These are phyloP conservation scores for Clitopilus hobsonii DNA, from an alignment of 768 basidiomycete genomes.

Conservation along the genomic window DNA sequence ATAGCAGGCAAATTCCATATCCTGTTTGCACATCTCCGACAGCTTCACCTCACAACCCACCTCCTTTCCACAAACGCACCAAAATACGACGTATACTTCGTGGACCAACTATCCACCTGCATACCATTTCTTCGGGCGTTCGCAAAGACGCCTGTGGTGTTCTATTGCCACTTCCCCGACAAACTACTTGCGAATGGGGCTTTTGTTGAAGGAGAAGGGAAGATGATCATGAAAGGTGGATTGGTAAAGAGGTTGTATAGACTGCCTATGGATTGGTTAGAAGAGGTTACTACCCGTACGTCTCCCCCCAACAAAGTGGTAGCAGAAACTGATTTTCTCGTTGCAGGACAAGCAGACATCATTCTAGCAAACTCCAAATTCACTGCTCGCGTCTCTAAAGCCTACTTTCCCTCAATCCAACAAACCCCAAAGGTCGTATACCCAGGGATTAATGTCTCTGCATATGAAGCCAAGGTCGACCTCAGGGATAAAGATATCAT, in stretches of 20 bases:
- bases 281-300: slow-evolving; percentile 86
- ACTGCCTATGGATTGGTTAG: slow-evolving; percentile 83
- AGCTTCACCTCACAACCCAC: slow-evolving; percentile 72
- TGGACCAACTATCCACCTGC: slow-evolving; percentile 93
- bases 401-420: slow-evolving; percentile 67
- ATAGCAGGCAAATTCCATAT: slow-evolving; percentile 82
- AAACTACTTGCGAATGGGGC: slow-evolving; percentile 79
- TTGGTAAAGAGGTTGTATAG: slow-evolving; percentile 77
- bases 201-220: slow-evolving; percentile 60
- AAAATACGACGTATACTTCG: slow-evolving; percentile 81
- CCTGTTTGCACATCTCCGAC: slow-evolving; percentile 82
- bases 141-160: slow-evolving; percentile 77
- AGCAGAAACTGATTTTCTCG: neutral
- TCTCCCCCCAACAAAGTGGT: slow-evolving; percentile 9
- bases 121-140: slow-evolving; percentile 74
- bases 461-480: slow-evolving; percentile 53
- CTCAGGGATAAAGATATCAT: slow-evolving; percentile 43
- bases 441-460: slow-evolving; percentile 84
- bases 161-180: slow-evolving; percentile 98
- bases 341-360: slow-evolving; percentile 78
- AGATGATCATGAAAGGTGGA: slow-evolving; percentile 33
- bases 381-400: slow-evolving; percentile 75
- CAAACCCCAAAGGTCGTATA: slow-evolving; percentile 78
- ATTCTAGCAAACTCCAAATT: slow-evolving; percentile 91
- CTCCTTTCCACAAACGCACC: slow-evolving; percentile 49